A percentile compares a stretch with the other conserved stretches of the same genome.
Conservation (phyloP, 768 basidiomycete genomes). For the Daedaleopsis sinensis region DNA sequence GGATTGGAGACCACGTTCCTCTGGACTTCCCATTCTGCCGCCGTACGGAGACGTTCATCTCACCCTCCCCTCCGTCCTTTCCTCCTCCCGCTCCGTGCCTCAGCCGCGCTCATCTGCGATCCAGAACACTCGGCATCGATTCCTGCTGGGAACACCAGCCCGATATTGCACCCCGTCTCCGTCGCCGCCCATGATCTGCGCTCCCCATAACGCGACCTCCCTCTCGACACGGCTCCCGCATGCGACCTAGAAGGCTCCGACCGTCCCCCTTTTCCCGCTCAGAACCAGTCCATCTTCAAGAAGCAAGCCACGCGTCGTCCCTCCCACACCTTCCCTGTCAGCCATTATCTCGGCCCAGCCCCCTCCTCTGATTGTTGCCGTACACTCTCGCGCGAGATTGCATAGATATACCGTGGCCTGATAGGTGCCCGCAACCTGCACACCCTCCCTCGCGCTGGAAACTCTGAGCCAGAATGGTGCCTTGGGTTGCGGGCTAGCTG, state of each 20-base stretch:
- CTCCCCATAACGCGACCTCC: slow-evolving; percentile 9
- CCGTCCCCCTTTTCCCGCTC: slow-evolving; percentile 6
- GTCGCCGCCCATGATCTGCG: slow-evolving; percentile 13
- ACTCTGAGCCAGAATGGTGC: slow-evolving; percentile 5
- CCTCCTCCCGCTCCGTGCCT: not conserved
- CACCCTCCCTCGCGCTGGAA: slow-evolving; percentile 5
- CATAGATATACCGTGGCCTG: slow-evolving; percentile 6
- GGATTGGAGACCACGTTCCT: slow-evolving; percentile 7
- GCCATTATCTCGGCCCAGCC: not conserved
- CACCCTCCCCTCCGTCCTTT: not conserved
- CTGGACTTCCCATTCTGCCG: slow-evolving; percentile 2
- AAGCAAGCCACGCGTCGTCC: slow-evolving; percentile 10
- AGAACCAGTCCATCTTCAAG: not conserved
- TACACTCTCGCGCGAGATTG: not conserved
- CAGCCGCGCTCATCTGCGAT: slow-evolving; percentile 5
- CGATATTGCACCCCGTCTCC: slow-evolving; percentile 10
- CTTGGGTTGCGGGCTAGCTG: not conserved
- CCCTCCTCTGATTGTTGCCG: slow-evolving; percentile 5
- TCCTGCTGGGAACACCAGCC: not conserved
- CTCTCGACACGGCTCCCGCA: not conserved
- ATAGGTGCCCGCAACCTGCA: not conserved
- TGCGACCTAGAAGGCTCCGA: slow-evolving; percentile 1
- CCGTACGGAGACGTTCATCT: not conserved
- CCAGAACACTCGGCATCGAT: slow-evolving; percentile 16
- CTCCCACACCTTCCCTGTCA: slow-evolving; percentile 9